Evolutionary conservation across 257 asterid genomes (phyloP).

Genomic region (Anisodus tanguticus): DNA sequence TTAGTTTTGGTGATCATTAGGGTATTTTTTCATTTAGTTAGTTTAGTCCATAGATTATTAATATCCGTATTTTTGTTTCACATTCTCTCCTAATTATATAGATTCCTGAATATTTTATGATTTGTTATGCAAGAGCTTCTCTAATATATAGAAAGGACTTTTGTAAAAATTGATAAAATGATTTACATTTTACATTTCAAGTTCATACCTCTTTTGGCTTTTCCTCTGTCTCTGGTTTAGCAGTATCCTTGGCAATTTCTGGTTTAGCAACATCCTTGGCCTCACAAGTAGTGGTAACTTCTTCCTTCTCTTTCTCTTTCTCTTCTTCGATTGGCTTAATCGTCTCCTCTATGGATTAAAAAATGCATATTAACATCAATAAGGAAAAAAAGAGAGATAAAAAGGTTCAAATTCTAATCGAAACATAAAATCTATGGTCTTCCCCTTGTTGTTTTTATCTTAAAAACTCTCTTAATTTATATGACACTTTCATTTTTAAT

Average conservation of each 20-base stretch:
- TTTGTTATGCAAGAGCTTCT: too few species aligned
- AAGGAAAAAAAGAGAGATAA: neutral
- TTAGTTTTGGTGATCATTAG: neutral
- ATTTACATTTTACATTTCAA: neutral
- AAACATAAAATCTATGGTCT: neutral
- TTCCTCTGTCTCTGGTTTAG: slow-evolving; percentile 43
- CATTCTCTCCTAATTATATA: too few species aligned
- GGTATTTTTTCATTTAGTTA: neutral
- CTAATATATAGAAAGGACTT: too few species aligned
- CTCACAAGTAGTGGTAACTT: slow-evolving; percentile 38
- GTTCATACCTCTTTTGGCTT: slow-evolving; percentile 20
- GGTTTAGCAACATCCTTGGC: slow-evolving; percentile 39
- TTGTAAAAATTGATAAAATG: neutral
- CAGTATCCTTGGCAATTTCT: slow-evolving; percentile 45
- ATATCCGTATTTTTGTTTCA: too few species aligned
- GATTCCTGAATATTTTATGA: too few species aligned
- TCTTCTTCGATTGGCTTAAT: slow-evolving; percentile 46
- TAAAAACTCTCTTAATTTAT: too few species aligned
- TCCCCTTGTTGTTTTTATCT: neutral
- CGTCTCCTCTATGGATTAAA: slow-evolving; percentile 42
- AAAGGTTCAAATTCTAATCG: neutral
- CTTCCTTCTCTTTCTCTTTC: slow-evolving; percentile 33
- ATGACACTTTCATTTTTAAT: too few species aligned
- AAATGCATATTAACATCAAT: neutral
- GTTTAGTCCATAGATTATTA: neutral